phyloP scores from a whole-genome alignment of 257 asterid species.

The Solanum paucissectum region DNA sequence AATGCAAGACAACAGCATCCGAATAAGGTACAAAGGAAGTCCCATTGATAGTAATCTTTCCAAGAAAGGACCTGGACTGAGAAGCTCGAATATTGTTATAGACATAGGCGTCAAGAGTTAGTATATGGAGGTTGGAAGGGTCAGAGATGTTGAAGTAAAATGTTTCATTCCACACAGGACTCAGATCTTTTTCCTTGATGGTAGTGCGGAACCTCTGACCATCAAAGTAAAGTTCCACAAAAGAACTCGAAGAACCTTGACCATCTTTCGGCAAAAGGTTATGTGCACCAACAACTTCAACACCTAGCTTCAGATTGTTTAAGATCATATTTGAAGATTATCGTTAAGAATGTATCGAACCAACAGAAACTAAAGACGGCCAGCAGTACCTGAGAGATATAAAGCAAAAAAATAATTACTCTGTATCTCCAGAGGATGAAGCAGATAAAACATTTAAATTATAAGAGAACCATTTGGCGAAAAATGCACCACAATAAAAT shows the following conservation, averaged over 20 bases:
- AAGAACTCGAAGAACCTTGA: conserved; percentile 80
- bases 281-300: conserved; percentile 67
- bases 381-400: conserved; percentile 13
- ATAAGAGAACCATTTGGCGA: not conserved
- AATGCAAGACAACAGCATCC: conserved; percentile 69
- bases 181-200: conserved; percentile 68
- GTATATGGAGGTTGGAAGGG: conserved; percentile 51
- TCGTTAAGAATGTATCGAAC: conserved; percentile 2
- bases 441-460: not conserved
- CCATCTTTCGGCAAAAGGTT: conserved; percentile 87
- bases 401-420: not conserved
- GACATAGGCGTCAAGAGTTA: conserved; percentile 51
- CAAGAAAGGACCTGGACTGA: conserved; percentile 57
- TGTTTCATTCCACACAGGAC: conserved; percentile 80
- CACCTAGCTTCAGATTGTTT: conserved; percentile 68
- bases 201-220: conserved; percentile 71
- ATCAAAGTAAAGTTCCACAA: conserved; percentile 65
- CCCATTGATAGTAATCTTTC: conserved; percentile 63
- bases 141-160: conserved; percentile 73
- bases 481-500: not conserved
- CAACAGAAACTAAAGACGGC: not conserved
- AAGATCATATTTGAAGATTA: conserved; percentile 25
- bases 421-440: not conserved
- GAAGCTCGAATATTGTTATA: conserved; percentile 39
- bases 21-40: conserved; percentile 69